These are phyloP conservation scores for Spongospora subterranea DNA, from an alignment of 208 protist genomes.

Conservation along the genomic window DNA sequence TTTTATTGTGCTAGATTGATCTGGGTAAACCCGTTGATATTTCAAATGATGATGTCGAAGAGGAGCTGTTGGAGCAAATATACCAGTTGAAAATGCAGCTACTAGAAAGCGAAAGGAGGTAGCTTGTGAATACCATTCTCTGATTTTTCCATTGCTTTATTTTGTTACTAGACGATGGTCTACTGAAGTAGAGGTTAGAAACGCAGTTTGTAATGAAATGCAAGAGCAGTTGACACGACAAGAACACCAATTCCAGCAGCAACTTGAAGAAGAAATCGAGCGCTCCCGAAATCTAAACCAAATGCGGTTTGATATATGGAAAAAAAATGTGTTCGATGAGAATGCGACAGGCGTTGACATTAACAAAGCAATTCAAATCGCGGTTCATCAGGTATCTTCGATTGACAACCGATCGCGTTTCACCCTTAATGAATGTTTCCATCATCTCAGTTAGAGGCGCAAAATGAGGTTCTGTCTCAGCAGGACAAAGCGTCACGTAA, in stretches of 20 bases:
- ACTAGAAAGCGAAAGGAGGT: not conserved
- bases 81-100: slow-evolving; percentile 34
- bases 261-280: slow-evolving; percentile 1
- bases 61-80: slow-evolving; percentile 13
- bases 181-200: not conserved
- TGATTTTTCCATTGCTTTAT: not conserved
- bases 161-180: not conserved
- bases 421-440: not conserved
- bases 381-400: not conserved
- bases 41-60: not conserved
- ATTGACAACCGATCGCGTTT: not conserved
- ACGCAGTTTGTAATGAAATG: slow-evolving; percentile 22
- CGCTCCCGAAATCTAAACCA: not conserved
- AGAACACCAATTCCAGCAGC: not conserved
- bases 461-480: not conserved
- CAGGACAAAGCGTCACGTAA: too few relatives aligned
- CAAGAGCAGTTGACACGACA: not conserved
- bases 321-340: not conserved
- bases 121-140: not conserved
- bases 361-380: not conserved
- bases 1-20: slow-evolving; percentile 19
- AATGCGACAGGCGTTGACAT: not conserved
- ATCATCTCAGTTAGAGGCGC: not conserved
- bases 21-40: not conserved
- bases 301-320: slow-evolving; percentile 5